Evolutionary conservation across 106 monocot species (phyloP).

Genomic region (Xerophyta viscosa): DNA sequence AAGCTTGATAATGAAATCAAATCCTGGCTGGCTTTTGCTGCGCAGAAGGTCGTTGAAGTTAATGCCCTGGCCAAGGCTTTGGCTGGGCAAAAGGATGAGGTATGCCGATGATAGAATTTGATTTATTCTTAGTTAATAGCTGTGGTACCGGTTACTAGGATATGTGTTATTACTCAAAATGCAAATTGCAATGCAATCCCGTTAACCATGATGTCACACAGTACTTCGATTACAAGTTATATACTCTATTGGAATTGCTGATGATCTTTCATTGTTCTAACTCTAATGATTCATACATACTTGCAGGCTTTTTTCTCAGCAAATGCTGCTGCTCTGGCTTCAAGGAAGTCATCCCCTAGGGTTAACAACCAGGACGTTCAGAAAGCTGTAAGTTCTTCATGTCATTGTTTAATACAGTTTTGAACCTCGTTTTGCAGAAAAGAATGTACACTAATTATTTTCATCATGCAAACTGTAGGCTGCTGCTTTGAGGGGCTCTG

Average conservation of each 20-base stretch:
- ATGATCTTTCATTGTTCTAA: too few species aligned
- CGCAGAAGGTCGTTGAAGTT: conserved; percentile 55
- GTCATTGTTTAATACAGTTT: too few species aligned
- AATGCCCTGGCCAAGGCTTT: conserved; percentile 63
- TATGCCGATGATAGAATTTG: conserved; percentile 5
- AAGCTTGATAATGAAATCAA: conserved; percentile 65
- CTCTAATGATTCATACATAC: too few species aligned
- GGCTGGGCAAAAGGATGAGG: conserved; percentile 67
- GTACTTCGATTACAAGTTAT: too few species aligned
- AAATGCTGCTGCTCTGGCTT: conserved; percentile 43
- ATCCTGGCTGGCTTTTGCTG: conserved; percentile 78
- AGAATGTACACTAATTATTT: too few species aligned
- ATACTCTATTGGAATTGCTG: not conserved
- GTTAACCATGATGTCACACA: too few species aligned
- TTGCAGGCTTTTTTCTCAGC: conserved; percentile 31
- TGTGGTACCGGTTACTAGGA: too few species aligned
- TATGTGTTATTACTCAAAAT: too few species aligned
- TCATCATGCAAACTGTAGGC: conserved; percentile 12
- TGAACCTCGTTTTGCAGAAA: too few species aligned
- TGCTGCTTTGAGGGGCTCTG: conserved; percentile 34
- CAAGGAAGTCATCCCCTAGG: conserved; percentile 38
- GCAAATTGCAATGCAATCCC: too few species aligned
- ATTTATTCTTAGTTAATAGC: not conserved
- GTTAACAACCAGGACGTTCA: conserved; percentile 36
- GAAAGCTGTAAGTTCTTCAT: conserved; percentile 39